Conservation (phyloP, 2,329 filamentous ascomycete genomes). For the Penicillium sp. region DNA sequence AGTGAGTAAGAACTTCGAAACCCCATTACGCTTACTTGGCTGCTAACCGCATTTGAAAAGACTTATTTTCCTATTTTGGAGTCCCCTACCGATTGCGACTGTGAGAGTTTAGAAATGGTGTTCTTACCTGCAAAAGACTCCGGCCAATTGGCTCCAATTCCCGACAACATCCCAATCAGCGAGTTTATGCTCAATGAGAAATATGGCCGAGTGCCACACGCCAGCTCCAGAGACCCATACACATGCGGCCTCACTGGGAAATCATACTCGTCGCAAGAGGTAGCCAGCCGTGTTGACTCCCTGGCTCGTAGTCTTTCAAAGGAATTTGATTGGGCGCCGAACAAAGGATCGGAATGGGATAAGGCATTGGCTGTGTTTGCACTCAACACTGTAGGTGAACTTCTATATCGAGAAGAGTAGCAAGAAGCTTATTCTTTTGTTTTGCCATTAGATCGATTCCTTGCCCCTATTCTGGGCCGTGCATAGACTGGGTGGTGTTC, state of each 20-base stretch:
- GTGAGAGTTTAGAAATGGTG: constrained; percentile 38
- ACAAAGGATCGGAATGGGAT: constrained; percentile 74
- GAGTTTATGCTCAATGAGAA: constrained; percentile 75
- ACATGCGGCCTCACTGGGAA: constrained; percentile 73
- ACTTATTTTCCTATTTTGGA: not conserved
- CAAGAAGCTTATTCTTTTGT: not conserved
- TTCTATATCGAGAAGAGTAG: not conserved
- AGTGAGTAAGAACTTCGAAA: not conserved
- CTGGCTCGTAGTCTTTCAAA: constrained; percentile 68
- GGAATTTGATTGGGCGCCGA: constrained; percentile 68
- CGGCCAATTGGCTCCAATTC: constrained; percentile 53
- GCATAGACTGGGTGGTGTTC: constrained; percentile 71
- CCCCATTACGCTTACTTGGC: not conserved
- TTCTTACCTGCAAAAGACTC: constrained; percentile 44
- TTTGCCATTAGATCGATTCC: constrained; percentile 63
- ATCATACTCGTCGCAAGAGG: constrained; percentile 62
- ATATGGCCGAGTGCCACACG: constrained; percentile 64
- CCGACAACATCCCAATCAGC: constrained; percentile 70
- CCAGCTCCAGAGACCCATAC: constrained; percentile 66
- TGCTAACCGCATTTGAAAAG: not conserved
- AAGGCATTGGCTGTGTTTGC: constrained; percentile 75
- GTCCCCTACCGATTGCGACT: not conserved
- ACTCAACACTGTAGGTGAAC: constrained; percentile 67
- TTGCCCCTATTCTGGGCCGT: constrained; percentile 70
- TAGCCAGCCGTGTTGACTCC: constrained; percentile 63